phyloP scores from a whole-genome alignment of 352 stramenopile genomes.

The Phytophthora pisi region DNA sequence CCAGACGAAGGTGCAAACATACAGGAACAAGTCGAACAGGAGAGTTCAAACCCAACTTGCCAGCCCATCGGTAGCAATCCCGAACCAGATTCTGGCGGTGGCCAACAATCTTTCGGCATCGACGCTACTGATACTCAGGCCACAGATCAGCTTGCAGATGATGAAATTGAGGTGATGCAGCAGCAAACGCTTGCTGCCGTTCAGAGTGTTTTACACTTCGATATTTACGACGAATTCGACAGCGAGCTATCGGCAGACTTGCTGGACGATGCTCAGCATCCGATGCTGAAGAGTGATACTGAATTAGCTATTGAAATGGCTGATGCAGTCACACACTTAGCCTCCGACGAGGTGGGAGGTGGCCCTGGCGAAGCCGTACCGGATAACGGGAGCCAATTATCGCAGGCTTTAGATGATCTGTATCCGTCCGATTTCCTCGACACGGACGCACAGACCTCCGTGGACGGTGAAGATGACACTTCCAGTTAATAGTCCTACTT shows the following conservation, averaged over 20 bases:
- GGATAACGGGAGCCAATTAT: slow-evolving; percentile 5
- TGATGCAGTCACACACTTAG: not conserved
- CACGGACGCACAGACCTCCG: slow-evolving; percentile 10
- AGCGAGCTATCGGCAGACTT: slow-evolving; percentile 47
- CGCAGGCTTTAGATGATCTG: slow-evolving; percentile 21
- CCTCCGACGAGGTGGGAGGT: not conserved
- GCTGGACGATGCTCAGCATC: slow-evolving; percentile 33
- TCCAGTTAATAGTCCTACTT: not conserved
- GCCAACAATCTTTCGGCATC: not conserved
- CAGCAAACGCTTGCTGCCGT: slow-evolving; percentile 28
- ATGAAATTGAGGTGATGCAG: slow-evolving; percentile 28
- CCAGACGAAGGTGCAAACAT: not conserved
- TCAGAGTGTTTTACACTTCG: slow-evolving; percentile 29
- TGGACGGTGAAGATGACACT: not conserved
- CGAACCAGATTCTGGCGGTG: not conserved
- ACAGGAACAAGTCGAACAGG: not conserved
- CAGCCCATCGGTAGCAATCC: not conserved
- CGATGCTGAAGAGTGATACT: slow-evolving; percentile 14
- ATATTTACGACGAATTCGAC: slow-evolving; percentile 25
- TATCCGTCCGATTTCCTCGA: slow-evolving; percentile 36
- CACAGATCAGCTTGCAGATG: slow-evolving; percentile 7
- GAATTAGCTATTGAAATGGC: not conserved
- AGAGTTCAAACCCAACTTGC: not conserved
- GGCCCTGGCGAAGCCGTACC: not conserved
- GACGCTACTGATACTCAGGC: not conserved